Evolutionary conservation across 257 asterid genomes (phyloP), one percentile per base, ranked within the genome.

Genomic region (Capsicum chinense): DNA sequence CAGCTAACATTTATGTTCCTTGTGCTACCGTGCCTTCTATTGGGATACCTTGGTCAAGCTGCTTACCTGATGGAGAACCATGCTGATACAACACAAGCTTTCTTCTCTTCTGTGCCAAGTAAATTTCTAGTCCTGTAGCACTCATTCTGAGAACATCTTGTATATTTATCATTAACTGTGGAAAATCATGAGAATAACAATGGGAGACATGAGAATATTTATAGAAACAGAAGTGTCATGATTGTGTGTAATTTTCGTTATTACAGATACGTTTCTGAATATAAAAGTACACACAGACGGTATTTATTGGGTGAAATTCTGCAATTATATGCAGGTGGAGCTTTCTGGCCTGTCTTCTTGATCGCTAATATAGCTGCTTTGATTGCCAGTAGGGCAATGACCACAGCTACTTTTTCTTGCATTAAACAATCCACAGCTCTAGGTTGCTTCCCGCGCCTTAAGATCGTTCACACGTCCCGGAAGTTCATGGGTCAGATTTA

Each of bases 41-140:
- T 97, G 97, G 99, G 99, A 79, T 97, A 97, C 92, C 92, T 93
- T 88, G 99, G 99, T 85, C 99, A 97, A 92, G 99, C 99, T 58
- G 99, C 99, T 64, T 97, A 95, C 89, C 97, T 97, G 84, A 91
- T 95, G 99, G 95, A 91, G 92, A 91, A 97, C 88, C 97, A 94
- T 21, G 95, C 93, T 21, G 98, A 97, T 90, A 94, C 98, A 59
- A 92, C 97, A 68, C 97, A 97, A 88, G 98, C 98, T 84, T 97
- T 97, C 92, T 97, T 95, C 88, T 86, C 97, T 84, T 93, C 99
- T 85, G 90, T 93, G 83, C 99, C 99, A 88, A 92, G 99, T 97
- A 93, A 92, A 44, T 83, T 78, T 83, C 48, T 80, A 63, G 21
- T 63, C 79, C 82, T 12, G 21, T 12, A 60, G 66, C 66, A 14